phyloP scores from a whole-genome alignment of 129 eudicot species.

The Centrapalus pauciflorus region DNA sequence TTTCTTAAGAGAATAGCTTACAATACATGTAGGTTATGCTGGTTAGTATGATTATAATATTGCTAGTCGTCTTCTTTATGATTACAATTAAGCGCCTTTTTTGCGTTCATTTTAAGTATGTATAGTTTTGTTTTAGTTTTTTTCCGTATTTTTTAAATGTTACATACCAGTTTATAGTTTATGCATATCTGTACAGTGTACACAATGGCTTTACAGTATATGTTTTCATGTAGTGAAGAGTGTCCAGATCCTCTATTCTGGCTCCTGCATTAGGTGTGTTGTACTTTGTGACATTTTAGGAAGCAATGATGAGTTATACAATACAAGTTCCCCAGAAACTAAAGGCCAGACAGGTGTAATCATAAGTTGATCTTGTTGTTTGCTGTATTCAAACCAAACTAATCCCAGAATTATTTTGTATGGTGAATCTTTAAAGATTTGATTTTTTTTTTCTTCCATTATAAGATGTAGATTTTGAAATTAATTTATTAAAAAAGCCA shows the following conservation, averaged over 20 bases:
- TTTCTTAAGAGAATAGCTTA: not conserved
- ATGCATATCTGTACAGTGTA: too few relatives aligned
- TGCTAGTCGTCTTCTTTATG: not conserved
- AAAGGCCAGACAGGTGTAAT: conserved; percentile 8
- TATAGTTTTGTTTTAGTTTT: not conserved
- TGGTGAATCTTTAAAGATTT: conserved; percentile 5
- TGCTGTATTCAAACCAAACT: not conserved
- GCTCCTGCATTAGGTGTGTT: not conserved
- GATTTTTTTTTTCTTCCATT: conserved; percentile 7
- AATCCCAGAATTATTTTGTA: conserved; percentile 1
- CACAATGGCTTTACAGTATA: too few relatives aligned
- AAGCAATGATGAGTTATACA: conserved; percentile 3
- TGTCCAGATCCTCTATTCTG: not conserved
- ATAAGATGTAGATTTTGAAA: conserved; percentile 10
- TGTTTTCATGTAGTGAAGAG: too few relatives aligned
- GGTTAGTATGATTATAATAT: conserved; percentile 2
- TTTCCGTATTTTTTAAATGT: not conserved
- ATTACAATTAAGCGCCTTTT: not conserved
- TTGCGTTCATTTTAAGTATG: not conserved
- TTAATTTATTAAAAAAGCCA: too few relatives aligned
- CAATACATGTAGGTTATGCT: conserved; percentile 9
- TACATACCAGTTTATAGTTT: not conserved
- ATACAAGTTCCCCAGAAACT: not conserved
- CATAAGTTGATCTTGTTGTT: conserved; percentile 7
- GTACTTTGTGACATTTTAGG: not conserved